These are phyloP conservation scores for Schizochytrium sp. DNA, from an alignment of 108 stramenopile species.

Conservation along the genomic window DNA sequence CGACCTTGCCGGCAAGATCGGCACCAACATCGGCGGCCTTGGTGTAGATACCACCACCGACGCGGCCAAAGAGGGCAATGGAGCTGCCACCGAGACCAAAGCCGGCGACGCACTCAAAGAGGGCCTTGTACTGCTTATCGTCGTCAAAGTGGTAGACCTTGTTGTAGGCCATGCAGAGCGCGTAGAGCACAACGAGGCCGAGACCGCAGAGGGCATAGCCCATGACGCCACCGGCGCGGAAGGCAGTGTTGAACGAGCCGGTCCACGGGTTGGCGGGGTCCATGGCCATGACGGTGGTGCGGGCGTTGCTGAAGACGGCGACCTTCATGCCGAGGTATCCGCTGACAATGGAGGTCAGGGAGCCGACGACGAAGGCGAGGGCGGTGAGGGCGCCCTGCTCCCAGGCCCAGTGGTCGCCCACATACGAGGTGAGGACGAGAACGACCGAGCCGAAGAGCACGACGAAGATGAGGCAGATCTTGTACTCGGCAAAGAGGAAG, in stretches of 20 bases:
- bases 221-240: slow-evolving; percentile 93
- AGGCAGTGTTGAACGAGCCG: slow-evolving; percentile 50
- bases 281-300: slow-evolving; percentile 69
- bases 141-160: slow-evolving; percentile 20
- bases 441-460: slow-evolving; percentile 72
- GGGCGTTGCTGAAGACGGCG: slow-evolving; percentile 89
- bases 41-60: slow-evolving; percentile 98
- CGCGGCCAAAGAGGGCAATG: slow-evolving; percentile 99
- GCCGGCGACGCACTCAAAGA: slow-evolving; percentile 84
- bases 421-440: slow-evolving; percentile 42
- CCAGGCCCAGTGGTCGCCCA: not conserved
- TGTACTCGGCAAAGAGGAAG: slow-evolving; percentile 87
- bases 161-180: not conserved
- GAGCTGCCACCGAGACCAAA: slow-evolving; percentile 91
- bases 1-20: slow-evolving; percentile 97
- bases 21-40: slow-evolving; percentile 99
- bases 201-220: slow-evolving; percentile 49
- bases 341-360: slow-evolving; percentile 62
- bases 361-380: slow-evolving; percentile 82
- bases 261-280: slow-evolving; percentile 67
- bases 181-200: slow-evolving; percentile 50
- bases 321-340: slow-evolving; percentile 97
- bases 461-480: slow-evolving; percentile 75
- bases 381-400: slow-evolving; percentile 61
- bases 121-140: slow-evolving; percentile 55